Base-by-base conservation (phyloP, 139 green algal species). In the Bryopsis sp. region DNA sequence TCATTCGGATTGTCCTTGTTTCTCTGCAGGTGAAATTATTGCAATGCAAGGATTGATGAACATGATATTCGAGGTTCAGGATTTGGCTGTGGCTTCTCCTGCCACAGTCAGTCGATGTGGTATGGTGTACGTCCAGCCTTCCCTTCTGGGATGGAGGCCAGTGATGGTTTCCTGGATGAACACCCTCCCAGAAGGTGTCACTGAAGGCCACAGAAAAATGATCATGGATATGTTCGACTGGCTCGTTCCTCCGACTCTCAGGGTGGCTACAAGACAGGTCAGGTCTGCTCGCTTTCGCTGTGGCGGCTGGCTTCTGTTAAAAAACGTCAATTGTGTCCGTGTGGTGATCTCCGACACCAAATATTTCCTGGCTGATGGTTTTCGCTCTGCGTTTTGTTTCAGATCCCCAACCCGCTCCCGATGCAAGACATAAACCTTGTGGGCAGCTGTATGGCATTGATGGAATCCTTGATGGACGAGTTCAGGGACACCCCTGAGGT, bases 111-210 rank as follows among this genome's bases (percentile, higher is more conserved):
- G 72, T 38, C 82, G 84, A 39, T 79, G 81, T 39, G 86, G 86
- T 57, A 93, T 93, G 86, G 88, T 93, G 68, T 93, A 93, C 71
- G 70, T 90, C n/a, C 88, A 93, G 66, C 76, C 86, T 38, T 84
- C 90, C 65, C 83, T 90, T 74, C 76, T 95, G 39, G 86, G 88
- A 67, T 91, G 83, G 83, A 65, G 73, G 33, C 86, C 86, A 8
- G 86, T 81, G 73, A 65, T 93, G 59, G 82, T 74, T 38, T 80
- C 62, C n/a, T 93, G 86, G 86, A 68, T 90, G 24, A 65, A 70
- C 31, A 65, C 47, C 54, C 73, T 92, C 43, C 86, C 86, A 86
- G 81, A 74, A 33, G 11, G 63, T 29, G n/a, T 92, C 11, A 76
- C 72, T 2, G 72, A 81, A 0, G 68, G 24, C 3, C 72, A 79